Evolutionary conservation across 1,284 basidiomycete species (phyloP), one percentile per base, ranked within the genome.

Genomic region (Tetrapyrgos nigripes): DNA sequence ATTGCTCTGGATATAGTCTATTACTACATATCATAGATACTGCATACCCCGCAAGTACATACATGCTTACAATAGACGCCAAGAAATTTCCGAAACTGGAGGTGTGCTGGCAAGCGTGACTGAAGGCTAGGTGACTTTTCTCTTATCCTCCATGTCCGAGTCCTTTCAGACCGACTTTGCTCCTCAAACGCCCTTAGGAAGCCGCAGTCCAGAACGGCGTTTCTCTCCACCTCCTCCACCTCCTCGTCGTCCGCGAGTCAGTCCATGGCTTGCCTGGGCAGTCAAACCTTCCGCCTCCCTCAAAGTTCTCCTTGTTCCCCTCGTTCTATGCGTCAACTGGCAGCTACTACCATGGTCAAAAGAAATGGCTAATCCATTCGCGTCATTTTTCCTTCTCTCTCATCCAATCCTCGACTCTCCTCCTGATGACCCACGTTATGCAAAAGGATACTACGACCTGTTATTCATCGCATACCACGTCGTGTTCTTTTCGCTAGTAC

Each of bases 401-500:
- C 81, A 96, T 67, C 83, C 73, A 19, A 66, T 91, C 28, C 79
- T 87, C 6, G 78, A 81, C 17, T 87, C 86, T 1, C 65, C 80
- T 4, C 72, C 76, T 6, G 77, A 80, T 6, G 83, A 87, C 62
- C 80, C 83, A 0, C 84, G 85, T 45, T 97, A 95, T 70, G 81
- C 79, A 43, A 97, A 97, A 74, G 86, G 88, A 19, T 89, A 86
- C 66, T 75, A 84, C 66, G 97, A 99, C 72, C 66, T 97, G 6
- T 72, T 83, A 19, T 99, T 99, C 76, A 72, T 98, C 48, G 82
- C 83, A 3, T 98, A 95, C 75, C 85, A 97, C 73, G 83, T 98
- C 73, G 80, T 99, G 45, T 90, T 98, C 66, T 99, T 93, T 78
- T 97, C 94, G 1, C 94, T 96, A 72, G 70, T 97, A 29, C 89